Conservation (phyloP, 2,329 filamentous ascomycete genomes). For the Diaporthe australafricana region DNA sequence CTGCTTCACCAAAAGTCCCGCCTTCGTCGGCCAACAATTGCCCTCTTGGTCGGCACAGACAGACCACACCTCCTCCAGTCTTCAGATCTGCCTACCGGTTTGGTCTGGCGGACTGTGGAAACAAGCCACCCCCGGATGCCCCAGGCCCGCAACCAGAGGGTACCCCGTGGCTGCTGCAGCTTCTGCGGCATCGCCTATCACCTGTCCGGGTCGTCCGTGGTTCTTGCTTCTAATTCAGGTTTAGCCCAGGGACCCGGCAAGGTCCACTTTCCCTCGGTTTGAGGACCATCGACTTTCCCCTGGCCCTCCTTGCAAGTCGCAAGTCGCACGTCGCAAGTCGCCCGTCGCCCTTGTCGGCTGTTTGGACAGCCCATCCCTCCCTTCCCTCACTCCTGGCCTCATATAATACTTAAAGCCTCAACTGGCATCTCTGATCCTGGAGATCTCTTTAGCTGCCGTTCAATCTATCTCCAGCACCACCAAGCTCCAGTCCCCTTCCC, state of each 20-base stretch:
- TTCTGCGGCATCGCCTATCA: conserved; percentile 28
- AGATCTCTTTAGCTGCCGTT: not conserved
- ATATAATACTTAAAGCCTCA: conserved; percentile 39
- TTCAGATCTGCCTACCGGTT: no score
- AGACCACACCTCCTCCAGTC: no score
- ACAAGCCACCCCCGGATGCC: conserved; percentile 22
- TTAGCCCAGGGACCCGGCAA: conserved; percentile 12
- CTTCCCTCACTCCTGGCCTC: conserved; percentile 28
- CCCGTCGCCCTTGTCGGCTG: conserved; percentile 36
- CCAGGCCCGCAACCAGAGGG: conserved; percentile 16
- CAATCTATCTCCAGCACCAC: conserved; percentile 29
- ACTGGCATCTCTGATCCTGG: not conserved
- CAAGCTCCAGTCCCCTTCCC: conserved; percentile 21
- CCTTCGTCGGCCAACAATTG: no score
- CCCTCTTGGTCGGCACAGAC: no score
- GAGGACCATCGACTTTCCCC: conserved; percentile 30
- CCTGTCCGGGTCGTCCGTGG: conserved; percentile 26
- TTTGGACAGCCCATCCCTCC: conserved; percentile 28
- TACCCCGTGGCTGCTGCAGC: conserved; percentile 26
- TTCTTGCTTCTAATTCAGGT: conserved; percentile 24
- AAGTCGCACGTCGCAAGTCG: conserved; percentile 20
- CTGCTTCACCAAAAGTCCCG: no score
- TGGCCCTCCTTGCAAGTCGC: conserved; percentile 33
- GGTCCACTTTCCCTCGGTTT: conserved; percentile 31
- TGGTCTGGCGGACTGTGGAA: not conserved